A percentile compares a stretch with the other conserved stretches of the same genome.
Conservation (phyloP, 2,329 filamentous ascomycete species). For the Phoma herbarum region DNA sequence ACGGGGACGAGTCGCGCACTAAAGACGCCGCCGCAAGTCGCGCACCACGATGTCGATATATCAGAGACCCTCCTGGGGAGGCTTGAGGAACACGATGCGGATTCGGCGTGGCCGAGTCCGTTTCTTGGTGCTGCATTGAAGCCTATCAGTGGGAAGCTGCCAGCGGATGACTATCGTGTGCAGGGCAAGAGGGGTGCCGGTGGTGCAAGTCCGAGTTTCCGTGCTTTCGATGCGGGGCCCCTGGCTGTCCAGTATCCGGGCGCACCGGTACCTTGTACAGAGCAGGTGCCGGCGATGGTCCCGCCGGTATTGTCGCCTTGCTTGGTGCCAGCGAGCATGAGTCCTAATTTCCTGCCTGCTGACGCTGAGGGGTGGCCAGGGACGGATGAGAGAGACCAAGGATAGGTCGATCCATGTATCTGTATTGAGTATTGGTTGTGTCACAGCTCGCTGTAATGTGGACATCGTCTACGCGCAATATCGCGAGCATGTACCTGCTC, state of each 20-base stretch:
- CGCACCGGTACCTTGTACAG: neutral
- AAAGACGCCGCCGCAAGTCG: neutral
- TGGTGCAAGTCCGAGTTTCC: neutral
- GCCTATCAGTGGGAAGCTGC: neutral
- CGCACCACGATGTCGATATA: neutral
- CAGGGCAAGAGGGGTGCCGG: neutral
- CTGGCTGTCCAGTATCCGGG: slow-evolving; percentile 13
- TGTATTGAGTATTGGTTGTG: no score
- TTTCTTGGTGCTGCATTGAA: neutral
- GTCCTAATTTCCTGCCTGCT: slow-evolving; percentile 25
- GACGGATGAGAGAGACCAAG: no score
- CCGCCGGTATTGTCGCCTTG: neutral
- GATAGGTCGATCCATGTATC: no score
- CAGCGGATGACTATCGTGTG: neutral
- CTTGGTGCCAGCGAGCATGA: slow-evolving; percentile 13
- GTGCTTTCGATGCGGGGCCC: neutral
- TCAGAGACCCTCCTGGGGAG: neutral
- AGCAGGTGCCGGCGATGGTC: neutral
- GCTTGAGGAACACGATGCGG: neutral
- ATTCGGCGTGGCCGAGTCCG: slow-evolving; percentile 4
- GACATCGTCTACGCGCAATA: no score
- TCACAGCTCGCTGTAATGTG: no score
- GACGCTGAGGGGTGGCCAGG: neutral
- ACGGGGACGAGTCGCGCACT: neutral
- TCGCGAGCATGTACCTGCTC: no score